Evolutionary conservation across 305 asterid genomes (phyloP).

Genomic region (Withania somnifera): DNA sequence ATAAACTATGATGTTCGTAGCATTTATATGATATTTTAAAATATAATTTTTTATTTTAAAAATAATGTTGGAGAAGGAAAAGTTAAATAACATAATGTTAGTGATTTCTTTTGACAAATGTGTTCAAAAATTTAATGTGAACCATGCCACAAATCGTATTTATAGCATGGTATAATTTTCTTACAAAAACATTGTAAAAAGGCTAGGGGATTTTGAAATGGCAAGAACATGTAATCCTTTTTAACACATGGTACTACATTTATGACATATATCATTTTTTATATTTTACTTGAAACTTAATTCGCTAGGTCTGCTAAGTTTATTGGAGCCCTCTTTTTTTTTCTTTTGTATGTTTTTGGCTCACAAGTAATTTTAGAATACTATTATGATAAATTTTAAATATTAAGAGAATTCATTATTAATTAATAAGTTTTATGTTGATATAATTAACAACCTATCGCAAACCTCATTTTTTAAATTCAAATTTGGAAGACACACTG

Average conservation of each 20-base stretch:
- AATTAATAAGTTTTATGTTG: no score
- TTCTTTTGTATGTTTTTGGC: no score
- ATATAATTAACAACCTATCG: no score
- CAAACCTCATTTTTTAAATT: no score
- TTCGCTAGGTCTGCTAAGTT: neutral
- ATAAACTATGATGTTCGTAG: no score
- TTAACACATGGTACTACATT: neutral
- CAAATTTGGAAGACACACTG: no score
- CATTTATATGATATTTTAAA: no score
- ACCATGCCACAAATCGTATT: neutral
- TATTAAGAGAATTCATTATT: no score
- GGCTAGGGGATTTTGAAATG: neutral
- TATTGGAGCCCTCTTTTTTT: neutral
- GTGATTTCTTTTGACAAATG: neutral
- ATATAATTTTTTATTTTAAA: no score
- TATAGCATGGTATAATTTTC: neutral
- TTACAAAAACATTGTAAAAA: neutral
- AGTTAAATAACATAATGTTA: neutral
- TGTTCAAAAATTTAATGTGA: neutral
- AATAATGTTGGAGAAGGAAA: no score
- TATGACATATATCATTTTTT: neutral
- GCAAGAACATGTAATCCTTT: neutral
- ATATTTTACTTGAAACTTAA: neutral
- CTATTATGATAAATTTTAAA: no score
- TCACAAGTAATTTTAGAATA: no score